Base-by-base conservation (phyloP, 257 asterid species). In the Phtheirospermum japonicum region DNA sequence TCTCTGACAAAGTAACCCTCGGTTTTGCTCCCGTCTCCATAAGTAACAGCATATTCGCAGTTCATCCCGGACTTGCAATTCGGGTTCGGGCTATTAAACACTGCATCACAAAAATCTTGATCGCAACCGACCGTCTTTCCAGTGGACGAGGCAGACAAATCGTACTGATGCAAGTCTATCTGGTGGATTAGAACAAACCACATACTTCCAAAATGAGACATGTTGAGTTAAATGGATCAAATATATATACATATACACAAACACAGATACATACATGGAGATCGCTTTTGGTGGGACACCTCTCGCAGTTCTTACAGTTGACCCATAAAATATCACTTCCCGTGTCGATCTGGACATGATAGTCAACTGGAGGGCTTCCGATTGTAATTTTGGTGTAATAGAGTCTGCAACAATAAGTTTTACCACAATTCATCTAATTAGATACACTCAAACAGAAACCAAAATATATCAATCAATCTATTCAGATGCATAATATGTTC, bases 271-370 rank as follows among this genome's bases (percentile, higher is more conserved):
- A 45, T 64, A 84, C 88, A 57, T 74, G 70, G 40, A 82, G 86
- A 67, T 70, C 76, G 33, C 83, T 85, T 71, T 82, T 77, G 14
- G 59, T 70, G 51, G 93, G 89, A 68, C 93, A 85, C 23, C 42
- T 65, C 6, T 73, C 71, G 45, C 92, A 84, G 66, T 66, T 53
- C 40, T 71, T 78, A 66, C 92, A 79, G 51, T 82, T 84, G 64
- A 84, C 78, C 92, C 92, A 79, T 45, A 79, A 68, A 19, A 82
- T 77, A 72, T 84, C 88, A 66, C 92, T 84, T 62, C 92, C 92
- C 6, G 92, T 84, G 71, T 84, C 92, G 12, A 84, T 76, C 79
- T 84, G 93, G 63, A 85, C 83, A 45, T 79, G 84, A 71, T 71
- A 85, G 67, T 85, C 81, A 17, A 63, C 63, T 6, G 93, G 72